Evolutionary conservation across 2,329 filamentous ascomycete species (phyloP).

Genomic region (Monilinia polystroma): DNA sequence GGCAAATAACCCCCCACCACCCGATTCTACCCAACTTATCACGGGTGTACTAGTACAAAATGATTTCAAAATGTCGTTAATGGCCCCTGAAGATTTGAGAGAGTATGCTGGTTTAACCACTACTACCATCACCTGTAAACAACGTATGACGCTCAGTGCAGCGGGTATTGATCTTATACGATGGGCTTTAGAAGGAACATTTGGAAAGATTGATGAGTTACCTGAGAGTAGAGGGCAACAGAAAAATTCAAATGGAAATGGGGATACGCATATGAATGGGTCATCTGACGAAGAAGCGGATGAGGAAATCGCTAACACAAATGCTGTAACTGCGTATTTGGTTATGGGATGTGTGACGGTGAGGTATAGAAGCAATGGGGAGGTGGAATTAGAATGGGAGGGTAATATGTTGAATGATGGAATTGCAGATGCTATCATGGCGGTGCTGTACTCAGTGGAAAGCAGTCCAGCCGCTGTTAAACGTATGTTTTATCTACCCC

Average conservation of each 20-base stretch:
- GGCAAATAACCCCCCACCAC: constrained; percentile 68
- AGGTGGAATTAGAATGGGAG: constrained; percentile 94
- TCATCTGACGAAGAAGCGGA: constrained; percentile 58
- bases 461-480: constrained; percentile 93
- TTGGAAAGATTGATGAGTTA: constrained; percentile 77
- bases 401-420: constrained; percentile 97
- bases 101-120: constrained; percentile 98
- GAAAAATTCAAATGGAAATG: constrained; percentile 42
- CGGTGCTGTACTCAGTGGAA: constrained; percentile 87
- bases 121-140: constrained; percentile 89
- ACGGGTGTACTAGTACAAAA: constrained; percentile 94
- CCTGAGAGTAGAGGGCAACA: constrained; percentile 40
- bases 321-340: constrained; percentile 56
- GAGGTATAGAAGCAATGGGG: constrained; percentile 71
- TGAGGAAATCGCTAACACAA: constrained; percentile 54
- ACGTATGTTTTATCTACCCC: constrained; percentile 53
- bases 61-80: constrained; percentile 94
- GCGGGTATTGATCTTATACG: constrained; percentile 88
- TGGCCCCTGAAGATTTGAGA: constrained; percentile 92
- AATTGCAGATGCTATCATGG: constrained; percentile 96
- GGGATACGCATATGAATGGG: constrained; percentile 42
- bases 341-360: constrained; percentile 92
- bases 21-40: constrained; percentile 60
- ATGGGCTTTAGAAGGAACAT: constrained; percentile 93
- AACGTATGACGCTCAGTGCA: constrained; percentile 82